Conservation (phyloP, 2,329 filamentous ascomycete genomes). For the Huntiella moniliformis region DNA sequence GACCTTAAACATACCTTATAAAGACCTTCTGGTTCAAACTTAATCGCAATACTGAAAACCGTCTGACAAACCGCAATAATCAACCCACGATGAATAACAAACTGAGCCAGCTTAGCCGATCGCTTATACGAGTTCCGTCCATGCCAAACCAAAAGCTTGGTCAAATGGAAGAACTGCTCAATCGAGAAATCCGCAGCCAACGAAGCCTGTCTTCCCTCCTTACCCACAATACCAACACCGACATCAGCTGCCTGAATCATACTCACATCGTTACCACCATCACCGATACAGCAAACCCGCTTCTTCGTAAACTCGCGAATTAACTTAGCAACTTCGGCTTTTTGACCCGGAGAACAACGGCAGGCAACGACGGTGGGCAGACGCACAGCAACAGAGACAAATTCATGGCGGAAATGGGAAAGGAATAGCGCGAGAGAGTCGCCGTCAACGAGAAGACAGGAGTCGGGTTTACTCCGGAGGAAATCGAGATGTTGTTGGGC, state of each 20-base stretch:
- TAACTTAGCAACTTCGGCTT: conserved; percentile 78
- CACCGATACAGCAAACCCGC: conserved; percentile 90
- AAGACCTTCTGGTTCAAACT: conserved; percentile 82
- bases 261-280: conserved; percentile 93
- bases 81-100: conserved; percentile 90
- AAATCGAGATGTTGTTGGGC: conserved; percentile 82
- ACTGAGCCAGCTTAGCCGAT: conserved; percentile 85
- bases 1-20: conserved; percentile 42
- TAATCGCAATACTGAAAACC: conserved; percentile 84
- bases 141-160: conserved; percentile 97
- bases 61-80: conserved; percentile 95
- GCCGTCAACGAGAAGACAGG: conserved; percentile 82
- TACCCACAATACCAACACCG: conserved; percentile 92
- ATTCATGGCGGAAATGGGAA: conserved; percentile 61
- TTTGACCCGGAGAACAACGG: conserved; percentile 90
- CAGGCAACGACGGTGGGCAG: conserved; percentile 89
- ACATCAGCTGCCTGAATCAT: conserved; percentile 99
- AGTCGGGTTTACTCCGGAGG: conserved; percentile 68
- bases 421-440: conserved; percentile 75
- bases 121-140: conserved; percentile 95
- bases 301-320: conserved; percentile 89
- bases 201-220: conserved; percentile 88
- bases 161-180: conserved; percentile 83
- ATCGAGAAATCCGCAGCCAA: conserved; percentile 94
- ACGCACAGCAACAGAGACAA: conserved; percentile 72